A percentile compares a stretch with the other conserved stretches of the same genome.
Conservation (phyloP, 176 grass and related monocot species). For the Eleusine indica region DNA sequence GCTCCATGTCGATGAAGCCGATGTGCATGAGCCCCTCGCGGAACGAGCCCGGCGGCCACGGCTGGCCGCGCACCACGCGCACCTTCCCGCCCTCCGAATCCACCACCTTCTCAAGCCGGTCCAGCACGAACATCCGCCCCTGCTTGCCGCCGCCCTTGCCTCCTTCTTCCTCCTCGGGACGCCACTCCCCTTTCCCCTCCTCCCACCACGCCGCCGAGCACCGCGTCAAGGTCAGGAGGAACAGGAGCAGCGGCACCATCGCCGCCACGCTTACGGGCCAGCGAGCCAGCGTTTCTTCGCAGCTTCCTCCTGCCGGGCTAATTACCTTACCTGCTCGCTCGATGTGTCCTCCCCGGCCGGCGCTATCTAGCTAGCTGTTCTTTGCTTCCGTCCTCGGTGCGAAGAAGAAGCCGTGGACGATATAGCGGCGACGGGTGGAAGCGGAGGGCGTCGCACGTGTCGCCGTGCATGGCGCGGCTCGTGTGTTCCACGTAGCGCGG, state of each 20-base stretch:
- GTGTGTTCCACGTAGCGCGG: slow-evolving; percentile 36
- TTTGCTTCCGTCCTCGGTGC: neutral
- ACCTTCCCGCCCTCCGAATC: slow-evolving; percentile 77
- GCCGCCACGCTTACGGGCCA: neutral
- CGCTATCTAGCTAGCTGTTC: neutral
- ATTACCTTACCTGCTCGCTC: neutral
- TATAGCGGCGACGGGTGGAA: slow-evolving; percentile 42
- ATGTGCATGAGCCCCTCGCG: slow-evolving; percentile 64
- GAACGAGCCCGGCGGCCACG: slow-evolving; percentile 19
- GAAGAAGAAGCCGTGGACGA: neutral
- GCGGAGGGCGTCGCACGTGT: slow-evolving; percentile 37
- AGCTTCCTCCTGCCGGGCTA: neutral
- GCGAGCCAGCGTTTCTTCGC: neutral
- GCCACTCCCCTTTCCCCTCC: slow-evolving; percentile 47
- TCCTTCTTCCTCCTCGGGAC: slow-evolving; percentile 24
- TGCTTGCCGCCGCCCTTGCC: neutral
- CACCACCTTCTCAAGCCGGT: slow-evolving; percentile 78
- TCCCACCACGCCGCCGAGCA: slow-evolving; percentile 35
- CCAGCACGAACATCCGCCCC: slow-evolving; percentile 65
- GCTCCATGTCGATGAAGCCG: slow-evolving; percentile 90
- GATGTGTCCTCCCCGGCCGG: no score
- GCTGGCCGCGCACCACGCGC: slow-evolving; percentile 60
- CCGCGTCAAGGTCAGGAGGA: slow-evolving; percentile 34
- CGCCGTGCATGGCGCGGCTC: slow-evolving; percentile 45
- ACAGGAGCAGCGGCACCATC: slow-evolving; percentile 36